Evolutionary conservation across 495 filamentous ascomycete species (phyloP).

Genomic region (Apiosordaria backusii): DNA sequence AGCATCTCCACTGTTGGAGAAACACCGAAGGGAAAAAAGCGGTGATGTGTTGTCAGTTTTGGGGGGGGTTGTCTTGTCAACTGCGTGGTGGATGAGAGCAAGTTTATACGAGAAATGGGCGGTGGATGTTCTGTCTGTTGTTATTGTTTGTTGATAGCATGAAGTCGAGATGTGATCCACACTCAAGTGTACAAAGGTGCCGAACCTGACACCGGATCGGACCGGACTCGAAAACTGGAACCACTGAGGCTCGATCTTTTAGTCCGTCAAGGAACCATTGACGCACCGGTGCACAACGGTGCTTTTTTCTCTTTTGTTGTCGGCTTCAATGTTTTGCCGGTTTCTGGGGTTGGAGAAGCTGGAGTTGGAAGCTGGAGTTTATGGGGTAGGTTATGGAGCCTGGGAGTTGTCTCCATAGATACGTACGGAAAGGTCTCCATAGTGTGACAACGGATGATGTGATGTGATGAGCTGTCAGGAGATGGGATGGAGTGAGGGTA

Average conservation of each 20-base stretch:
- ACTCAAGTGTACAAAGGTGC: too few relatives aligned
- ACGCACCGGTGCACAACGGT: neutral
- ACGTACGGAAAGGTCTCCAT: neutral
- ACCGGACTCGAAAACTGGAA: too few relatives aligned
- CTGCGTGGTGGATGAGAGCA: neutral
- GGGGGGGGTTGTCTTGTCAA: neutral
- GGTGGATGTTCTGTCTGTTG: neutral
- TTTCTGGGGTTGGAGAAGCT: neutral
- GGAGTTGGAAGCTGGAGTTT: too few relatives aligned
- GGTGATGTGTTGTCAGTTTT: neutral
- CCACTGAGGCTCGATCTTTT: neutral
- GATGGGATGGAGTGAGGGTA: neutral
- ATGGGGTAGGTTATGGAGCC: neutral
- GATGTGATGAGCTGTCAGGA: neutral
- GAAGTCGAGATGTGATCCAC: too few relatives aligned
- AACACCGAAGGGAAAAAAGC: neutral
- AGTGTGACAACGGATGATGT: neutral
- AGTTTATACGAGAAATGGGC: neutral
- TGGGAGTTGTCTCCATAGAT: neutral
- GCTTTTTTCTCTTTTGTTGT: neutral
- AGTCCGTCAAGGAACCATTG: neutral
- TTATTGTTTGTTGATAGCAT: neutral
- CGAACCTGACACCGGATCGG: too few relatives aligned
- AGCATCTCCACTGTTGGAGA: too few relatives aligned
- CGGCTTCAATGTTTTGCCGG: neutral